Evolutionary conservation across 768 basidiomycete genomes (phyloP), one percentile per base, ranked within the genome.

Genomic region (Dendrothele bispora): DNA sequence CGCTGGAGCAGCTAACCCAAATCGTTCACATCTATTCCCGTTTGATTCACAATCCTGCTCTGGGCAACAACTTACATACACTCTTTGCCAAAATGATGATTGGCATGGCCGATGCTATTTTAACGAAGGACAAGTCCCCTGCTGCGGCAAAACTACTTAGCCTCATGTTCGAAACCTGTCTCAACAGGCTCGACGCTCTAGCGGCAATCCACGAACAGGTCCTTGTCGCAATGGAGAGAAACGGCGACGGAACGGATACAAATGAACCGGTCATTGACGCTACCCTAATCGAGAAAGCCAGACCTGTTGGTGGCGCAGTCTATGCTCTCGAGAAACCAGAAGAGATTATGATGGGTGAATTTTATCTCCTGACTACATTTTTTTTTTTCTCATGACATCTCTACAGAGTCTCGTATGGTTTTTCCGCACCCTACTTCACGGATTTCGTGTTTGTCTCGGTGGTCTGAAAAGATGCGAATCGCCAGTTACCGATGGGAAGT

Each of bases 1-100:
- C 83, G 2, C 73, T 86, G 4, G 65, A 78, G 7, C 94, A 95
- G 58, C 72, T 98, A 17, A 74, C 82, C 4, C 80, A 82, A 15
- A 82, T 95, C 48, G 83, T 93, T 21, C 83, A 88, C 56, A 81
- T 90, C 44, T 97, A 91, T 63, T 89, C 93, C 1, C 83, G 85
- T 40, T 83, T 91, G 60, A 80, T 97, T 41, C 95, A 98, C 68
- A 93, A 97, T 60, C 80, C 90, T 2, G 83, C 88, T 17, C 78
- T 95, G 38, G 77, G 82, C 7, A 84, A 79, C 55, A 84, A 80
- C 46, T 81, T 95, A 27, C 94, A 98, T 60, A 91, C 90, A 11
- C 77, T 98, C 62, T 91, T 90, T 54, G 87, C 88, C 43, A 98
- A 98, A 66, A 84, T 97, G 70, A 84, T 98, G 63, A 88, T 93